These are phyloP conservation scores for Candida mattraensis DNA, from an alignment of 805 yeast genomes.

Conservation along the genomic window DNA sequence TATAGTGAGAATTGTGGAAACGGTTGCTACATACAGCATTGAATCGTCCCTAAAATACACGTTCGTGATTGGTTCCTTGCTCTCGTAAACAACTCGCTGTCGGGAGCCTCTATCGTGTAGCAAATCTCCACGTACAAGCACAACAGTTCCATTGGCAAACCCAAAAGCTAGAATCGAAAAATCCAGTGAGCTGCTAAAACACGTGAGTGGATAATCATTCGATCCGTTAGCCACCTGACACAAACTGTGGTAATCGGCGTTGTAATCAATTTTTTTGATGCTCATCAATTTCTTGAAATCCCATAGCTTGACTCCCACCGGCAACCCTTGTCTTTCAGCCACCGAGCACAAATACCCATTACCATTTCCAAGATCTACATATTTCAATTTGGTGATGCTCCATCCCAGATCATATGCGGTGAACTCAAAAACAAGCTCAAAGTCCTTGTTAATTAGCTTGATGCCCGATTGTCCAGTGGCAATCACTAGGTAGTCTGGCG, in stretches of 20 bases:
- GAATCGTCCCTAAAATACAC: conserved; percentile 57
- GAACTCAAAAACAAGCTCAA: conserved; percentile 50
- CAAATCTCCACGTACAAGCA: conserved; percentile 84
- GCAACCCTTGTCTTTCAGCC: conserved; percentile 73
- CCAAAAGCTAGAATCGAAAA: conserved; percentile 73
- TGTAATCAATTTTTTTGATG: conserved; percentile 32
- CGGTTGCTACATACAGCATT: conserved; percentile 69
- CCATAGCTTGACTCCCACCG: conserved; percentile 72
- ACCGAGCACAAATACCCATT: conserved; percentile 60
- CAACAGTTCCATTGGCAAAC: conserved; percentile 78
- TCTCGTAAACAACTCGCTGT: conserved; percentile 75
- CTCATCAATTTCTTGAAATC: conserved; percentile 52
- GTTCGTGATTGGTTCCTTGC: conserved; percentile 79
- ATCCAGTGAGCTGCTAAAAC: conserved; percentile 53
- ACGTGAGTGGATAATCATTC: conserved; percentile 77
- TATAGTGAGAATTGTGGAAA: conserved; percentile 67
- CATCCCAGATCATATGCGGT: conserved; percentile 65
- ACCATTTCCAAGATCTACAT: conserved; percentile 32
- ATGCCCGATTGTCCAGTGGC: conserved; percentile 55
- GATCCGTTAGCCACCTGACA: conserved; percentile 67
- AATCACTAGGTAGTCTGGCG: conserved; percentile 55
- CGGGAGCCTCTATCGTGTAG: conserved; percentile 86
- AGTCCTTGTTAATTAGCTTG: conserved; percentile 53
- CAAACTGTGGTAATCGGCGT: conserved; percentile 51
- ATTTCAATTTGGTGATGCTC: conserved; percentile 57